phyloP scores from a whole-genome alignment of 2,329 filamentous ascomycete genomes.

The Trichoderma koningii region DNA sequence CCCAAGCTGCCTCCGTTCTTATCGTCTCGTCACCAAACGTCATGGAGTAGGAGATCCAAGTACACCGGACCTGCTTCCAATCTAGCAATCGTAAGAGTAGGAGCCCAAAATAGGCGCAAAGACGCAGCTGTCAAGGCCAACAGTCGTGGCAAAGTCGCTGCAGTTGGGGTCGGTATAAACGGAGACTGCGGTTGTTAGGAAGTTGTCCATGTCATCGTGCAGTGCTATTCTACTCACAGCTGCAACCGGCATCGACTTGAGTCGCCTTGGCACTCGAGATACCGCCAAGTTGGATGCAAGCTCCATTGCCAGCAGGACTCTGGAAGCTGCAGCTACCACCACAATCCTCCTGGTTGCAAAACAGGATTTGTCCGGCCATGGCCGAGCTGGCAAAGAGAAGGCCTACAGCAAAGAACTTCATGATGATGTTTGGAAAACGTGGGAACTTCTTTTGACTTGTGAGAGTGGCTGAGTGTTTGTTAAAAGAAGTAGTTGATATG shows the following conservation, averaged over 20 bases:
- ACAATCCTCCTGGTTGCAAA: constrained; percentile 8
- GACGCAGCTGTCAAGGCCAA: constrained; percentile 3
- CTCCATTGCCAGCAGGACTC: constrained; percentile 6
- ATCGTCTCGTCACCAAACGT: no score
- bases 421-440: background rate
- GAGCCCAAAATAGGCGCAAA: constrained; percentile 4
- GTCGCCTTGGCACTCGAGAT: constrained; percentile 14
- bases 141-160: constrained; percentile 4
- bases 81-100: constrained; percentile 3
- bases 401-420: background rate
- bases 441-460: background rate
- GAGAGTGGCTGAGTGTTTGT: background rate
- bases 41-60: background rate
- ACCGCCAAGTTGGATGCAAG: constrained; percentile 3
- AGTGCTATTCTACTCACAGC: background rate
- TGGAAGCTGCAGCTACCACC: constrained; percentile 12
- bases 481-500: background rate
- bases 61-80: background rate
- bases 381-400: constrained; percentile 9
- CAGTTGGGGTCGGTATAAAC: constrained; percentile 9
- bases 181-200: background rate
- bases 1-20: no score
- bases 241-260: constrained; percentile 3
- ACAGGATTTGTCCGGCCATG: constrained; percentile 5
- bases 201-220: background rate